Percentiles rank a stretch among this genome's conserved stretches.
These are phyloP conservation scores for Aspergillus oerlinghausenensis DNA, from an alignment of 2,329 filamentous ascomycete species.

Conservation along the genomic window DNA sequence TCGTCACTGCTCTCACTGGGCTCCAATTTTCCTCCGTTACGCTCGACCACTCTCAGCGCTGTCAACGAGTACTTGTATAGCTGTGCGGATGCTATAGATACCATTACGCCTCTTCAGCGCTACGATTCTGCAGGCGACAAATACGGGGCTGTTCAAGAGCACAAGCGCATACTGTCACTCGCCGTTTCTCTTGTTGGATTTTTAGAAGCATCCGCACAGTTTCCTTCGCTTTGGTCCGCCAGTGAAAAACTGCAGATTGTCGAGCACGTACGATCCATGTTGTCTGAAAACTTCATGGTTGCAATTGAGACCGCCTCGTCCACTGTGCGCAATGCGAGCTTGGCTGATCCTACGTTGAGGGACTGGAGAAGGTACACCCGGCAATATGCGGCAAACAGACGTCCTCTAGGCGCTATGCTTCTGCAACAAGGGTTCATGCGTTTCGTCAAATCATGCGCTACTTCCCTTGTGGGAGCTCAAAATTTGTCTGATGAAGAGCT, in stretches of 20 bases:
- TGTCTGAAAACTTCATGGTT: conserved; percentile 81
- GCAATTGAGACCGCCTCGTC: conserved; percentile 87
- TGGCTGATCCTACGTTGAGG: conserved; percentile 60
- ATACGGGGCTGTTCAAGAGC: conserved; percentile 48
- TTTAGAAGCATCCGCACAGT: conserved; percentile 71
- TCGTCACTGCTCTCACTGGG: conserved; percentile 78
- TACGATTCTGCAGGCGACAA: conserved; percentile 51
- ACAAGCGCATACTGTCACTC: conserved; percentile 67
- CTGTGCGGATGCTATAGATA: conserved; percentile 59
- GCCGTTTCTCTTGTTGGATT: conserved; percentile 87
- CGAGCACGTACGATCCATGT: conserved; percentile 63
- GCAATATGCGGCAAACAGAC: conserved; percentile 72
- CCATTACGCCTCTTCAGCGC: conserved; percentile 51
- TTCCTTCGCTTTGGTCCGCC: conserved; percentile 75
- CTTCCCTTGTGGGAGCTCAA: conserved; percentile 63
- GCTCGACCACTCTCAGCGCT: conserved; percentile 60
- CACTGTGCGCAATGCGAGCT: conserved; percentile 75
- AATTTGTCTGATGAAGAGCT: conserved; percentile 59
- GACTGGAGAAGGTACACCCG: conserved; percentile 86
- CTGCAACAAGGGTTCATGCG: conserved; percentile 84
- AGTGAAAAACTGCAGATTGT: conserved; percentile 70
- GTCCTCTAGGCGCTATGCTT: conserved; percentile 86
- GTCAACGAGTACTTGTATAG: conserved; percentile 69
- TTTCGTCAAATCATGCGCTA: conserved; percentile 73
- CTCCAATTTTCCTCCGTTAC: conserved; percentile 64